Evolutionary conservation across 345 rosid species (phyloP), one percentile per base, ranked within the genome.

Genomic region (Salix suchowensis): DNA sequence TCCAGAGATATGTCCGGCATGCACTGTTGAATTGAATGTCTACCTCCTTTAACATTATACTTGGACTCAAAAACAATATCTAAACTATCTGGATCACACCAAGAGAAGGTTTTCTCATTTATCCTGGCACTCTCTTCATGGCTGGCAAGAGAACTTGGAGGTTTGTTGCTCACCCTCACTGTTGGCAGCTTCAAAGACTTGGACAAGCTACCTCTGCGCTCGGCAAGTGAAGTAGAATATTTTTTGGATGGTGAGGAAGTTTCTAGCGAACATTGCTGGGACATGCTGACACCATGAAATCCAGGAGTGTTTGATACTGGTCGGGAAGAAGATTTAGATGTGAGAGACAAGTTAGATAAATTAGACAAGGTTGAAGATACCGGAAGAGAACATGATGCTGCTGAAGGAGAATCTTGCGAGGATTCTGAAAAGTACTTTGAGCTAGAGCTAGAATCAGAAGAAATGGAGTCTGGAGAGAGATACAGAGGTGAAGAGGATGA

Each of bases 161-260:
- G 40, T 44, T 40, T 48, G 61, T 55, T 79, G 78, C 75, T 73
- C 74, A 81, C 84, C 75, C 86, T 83, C 68, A 81, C 62, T 80
- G 67, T 83, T 42, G 97, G 97, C 81, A 93, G 86, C 89, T 90
- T 92, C 80, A 92, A 84, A 74, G 94, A 78, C 80, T 85, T 87
- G 71, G 91, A 89, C 75, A 83, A 84, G 79, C 88, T 84, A 71
- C 99, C 97, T 83, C 99, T 84, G 39, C 96, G 91, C 78, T 93
- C 97, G 1, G 96, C 98, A 58, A 96, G 97, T 70, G 97, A 96
- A 75, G 83, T 90, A 8, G 91, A 80, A 74, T 76, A 81, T 79
- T 76, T 89, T 81, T 84, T 91, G 55, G 76, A 68, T 4, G 88
- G 84, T 21, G 87, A 87, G 52, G 77, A 62, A 15, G 79, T 77